A percentile compares a stretch with the other conserved stretches of the same genome.
Conservation (phyloP, 1,284 basidiomycete genomes). For the Vanrija sp. region DNA sequence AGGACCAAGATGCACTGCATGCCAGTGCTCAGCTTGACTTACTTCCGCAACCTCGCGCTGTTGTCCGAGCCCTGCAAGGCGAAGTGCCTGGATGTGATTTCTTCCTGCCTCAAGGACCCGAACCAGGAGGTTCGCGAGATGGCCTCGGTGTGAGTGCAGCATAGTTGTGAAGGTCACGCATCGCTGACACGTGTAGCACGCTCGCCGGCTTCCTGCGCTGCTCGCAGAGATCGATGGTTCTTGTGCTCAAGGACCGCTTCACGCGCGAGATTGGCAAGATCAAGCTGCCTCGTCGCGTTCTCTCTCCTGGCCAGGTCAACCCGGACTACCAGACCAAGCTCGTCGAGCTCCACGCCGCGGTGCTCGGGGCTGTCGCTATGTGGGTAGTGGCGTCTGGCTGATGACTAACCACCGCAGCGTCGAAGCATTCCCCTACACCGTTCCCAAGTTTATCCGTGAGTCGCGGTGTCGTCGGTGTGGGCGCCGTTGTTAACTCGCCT, state of each 20-base stretch:
- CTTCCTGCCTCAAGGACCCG: conserved; percentile 70
- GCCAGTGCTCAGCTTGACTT: conserved; percentile 49
- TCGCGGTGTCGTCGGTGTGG: conserved; percentile 60
- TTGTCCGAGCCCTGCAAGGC: conserved; percentile 64
- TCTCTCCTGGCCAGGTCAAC: conserved; percentile 51
- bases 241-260: conserved; percentile 84
- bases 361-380: conserved; percentile 67
- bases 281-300: conserved; percentile 65
- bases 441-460: conserved; percentile 56
- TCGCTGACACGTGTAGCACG: conserved; percentile 48
- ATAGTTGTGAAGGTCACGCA: not conserved
- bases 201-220: conserved; percentile 87
- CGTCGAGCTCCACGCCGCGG: conserved; percentile 76
- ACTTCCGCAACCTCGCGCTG: conserved; percentile 64
- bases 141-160: conserved; percentile 67
- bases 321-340: conserved; percentile 70
- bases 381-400: conserved; percentile 12
- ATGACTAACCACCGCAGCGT: conserved; percentile 34
- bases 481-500: conserved; percentile 1
- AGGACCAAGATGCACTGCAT: conserved; percentile 52
- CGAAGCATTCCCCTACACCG: conserved; percentile 59
- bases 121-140: conserved; percentile 93
- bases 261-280: conserved; percentile 60
- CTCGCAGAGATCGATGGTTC: conserved; percentile 83
- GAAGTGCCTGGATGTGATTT: conserved; percentile 63